These are phyloP conservation scores for Huntiella omanensis DNA, from an alignment of 2,329 filamentous ascomycete genomes.

Conservation along the genomic window DNA sequence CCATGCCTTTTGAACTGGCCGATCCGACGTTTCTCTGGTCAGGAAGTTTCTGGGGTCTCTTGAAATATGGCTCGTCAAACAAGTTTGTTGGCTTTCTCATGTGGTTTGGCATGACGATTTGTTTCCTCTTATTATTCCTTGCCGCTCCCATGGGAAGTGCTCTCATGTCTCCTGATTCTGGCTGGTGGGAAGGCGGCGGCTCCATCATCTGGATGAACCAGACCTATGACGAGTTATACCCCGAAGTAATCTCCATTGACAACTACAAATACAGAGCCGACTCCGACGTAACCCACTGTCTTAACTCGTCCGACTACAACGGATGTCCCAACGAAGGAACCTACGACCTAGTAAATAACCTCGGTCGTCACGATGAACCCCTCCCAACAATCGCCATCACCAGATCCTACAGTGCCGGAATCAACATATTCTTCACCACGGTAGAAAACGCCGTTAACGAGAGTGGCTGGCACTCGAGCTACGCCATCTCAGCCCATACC, in stretches of 20 bases:
- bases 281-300: not conserved
- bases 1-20: conserved; percentile 1
- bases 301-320: not conserved
- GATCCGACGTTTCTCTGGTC: conserved; percentile 2
- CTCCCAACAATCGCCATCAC: not conserved
- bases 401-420: not conserved
- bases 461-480: too few species aligned
- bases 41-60: conserved; percentile 1
- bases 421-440: not conserved
- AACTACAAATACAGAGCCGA: not conserved
- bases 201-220: not conserved
- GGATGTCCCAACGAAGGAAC: not conserved
- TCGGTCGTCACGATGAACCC: not conserved
- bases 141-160: conserved; percentile 1
- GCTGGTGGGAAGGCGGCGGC: conserved; percentile 3
- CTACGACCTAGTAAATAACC: not conserved
- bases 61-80: not conserved
- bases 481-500: not conserved
- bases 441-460: not conserved
- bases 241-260: not conserved
- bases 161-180: not conserved
- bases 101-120: conserved; percentile 1
- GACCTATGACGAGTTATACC: not conserved
- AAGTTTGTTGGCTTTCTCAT: not conserved
- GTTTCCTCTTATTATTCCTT: not conserved